Conservation (phyloP, 73 alveolate genomes). For the Tetrahymena malaccensis region DNA sequence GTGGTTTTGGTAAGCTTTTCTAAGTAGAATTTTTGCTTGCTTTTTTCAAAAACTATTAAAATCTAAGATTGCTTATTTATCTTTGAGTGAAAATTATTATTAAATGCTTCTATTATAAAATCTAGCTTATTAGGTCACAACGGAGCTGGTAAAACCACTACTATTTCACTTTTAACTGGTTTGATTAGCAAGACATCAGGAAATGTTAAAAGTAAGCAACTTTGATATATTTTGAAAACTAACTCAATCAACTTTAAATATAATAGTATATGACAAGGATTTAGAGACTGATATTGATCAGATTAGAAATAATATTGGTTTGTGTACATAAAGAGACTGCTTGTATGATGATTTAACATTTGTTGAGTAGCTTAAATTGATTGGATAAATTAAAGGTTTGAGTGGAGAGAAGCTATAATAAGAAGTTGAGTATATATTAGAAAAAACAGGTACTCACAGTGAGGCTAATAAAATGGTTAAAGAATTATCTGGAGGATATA, state of each 20-base stretch:
- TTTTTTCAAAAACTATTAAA: not conserved
- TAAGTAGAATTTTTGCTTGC: not conserved
- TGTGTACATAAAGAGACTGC: conserved; percentile 95
- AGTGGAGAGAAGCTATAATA: conserved; percentile 35
- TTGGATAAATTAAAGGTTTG: conserved; percentile 89
- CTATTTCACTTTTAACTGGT: conserved; percentile 23
- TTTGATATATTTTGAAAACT: not conserved
- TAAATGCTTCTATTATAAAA: not conserved
- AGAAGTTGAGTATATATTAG: conserved; percentile 63
- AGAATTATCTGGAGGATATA: conserved; percentile 84
- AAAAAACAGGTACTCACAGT: conserved; percentile 73
- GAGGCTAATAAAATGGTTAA: conserved; percentile 56
- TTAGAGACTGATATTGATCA: conserved; percentile 57
- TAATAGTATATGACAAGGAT: conserved; percentile 57
- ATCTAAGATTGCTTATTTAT: not conserved
- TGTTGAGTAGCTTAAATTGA: conserved; percentile 82
- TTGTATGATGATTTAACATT: conserved; percentile 85
- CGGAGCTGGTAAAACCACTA: conserved; percentile 36
- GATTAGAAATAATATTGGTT: conserved; percentile 86
- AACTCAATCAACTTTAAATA: not conserved
- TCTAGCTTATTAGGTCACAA: conserved; percentile 25
- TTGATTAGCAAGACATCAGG: conserved; percentile 21
- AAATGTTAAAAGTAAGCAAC: not conserved
- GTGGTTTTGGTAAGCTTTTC: not conserved
- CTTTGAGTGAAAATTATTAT: not conserved